Conservation (phyloP, 768 basidiomycete genomes). For the Lactarius hengduanensis region DNA sequence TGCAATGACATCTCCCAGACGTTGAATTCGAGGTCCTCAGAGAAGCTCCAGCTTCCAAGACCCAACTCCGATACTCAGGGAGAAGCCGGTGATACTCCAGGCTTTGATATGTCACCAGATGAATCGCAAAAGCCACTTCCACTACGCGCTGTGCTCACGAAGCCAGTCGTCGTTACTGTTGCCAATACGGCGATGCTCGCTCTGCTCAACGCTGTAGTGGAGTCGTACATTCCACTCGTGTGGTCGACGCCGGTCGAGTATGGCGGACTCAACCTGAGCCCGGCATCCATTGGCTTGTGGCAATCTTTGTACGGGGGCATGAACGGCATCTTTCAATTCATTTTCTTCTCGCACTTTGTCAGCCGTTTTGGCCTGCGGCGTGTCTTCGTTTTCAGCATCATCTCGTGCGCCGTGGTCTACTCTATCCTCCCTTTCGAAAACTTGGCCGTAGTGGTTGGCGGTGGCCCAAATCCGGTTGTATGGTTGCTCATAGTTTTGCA, state of each 20-base stretch:
- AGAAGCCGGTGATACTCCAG: background rate
- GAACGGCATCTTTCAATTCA: conserved; percentile 40
- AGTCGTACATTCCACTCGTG: conserved; percentile 47
- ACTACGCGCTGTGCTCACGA: conserved; percentile 34
- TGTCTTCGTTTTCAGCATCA: conserved; percentile 32
- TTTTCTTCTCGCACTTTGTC: conserved; percentile 40
- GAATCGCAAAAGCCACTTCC: conserved; percentile 23
- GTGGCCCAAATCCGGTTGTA: background rate
- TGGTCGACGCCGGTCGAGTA: conserved; percentile 35
- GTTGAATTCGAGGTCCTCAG: background rate
- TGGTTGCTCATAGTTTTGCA: background rate
- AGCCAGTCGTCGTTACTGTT: conserved; percentile 40
- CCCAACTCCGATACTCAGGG: background rate
- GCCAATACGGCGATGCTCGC: conserved; percentile 43
- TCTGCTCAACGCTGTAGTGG: conserved; percentile 42
- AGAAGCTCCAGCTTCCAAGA: background rate
- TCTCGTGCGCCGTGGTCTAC: conserved; percentile 31
- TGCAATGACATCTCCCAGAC: background rate
- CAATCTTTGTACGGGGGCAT: conserved; percentile 38
- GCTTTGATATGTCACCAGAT: background rate
- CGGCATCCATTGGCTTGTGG: conserved; percentile 39
- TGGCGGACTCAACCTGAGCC: conserved; percentile 36
- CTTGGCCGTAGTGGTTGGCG: background rate
- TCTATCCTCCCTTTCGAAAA: conserved; percentile 33
- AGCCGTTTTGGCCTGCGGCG: conserved; percentile 38